Evolutionary conservation across 306 rosid species (phyloP).

Genomic region (Malus sieversii): DNA sequence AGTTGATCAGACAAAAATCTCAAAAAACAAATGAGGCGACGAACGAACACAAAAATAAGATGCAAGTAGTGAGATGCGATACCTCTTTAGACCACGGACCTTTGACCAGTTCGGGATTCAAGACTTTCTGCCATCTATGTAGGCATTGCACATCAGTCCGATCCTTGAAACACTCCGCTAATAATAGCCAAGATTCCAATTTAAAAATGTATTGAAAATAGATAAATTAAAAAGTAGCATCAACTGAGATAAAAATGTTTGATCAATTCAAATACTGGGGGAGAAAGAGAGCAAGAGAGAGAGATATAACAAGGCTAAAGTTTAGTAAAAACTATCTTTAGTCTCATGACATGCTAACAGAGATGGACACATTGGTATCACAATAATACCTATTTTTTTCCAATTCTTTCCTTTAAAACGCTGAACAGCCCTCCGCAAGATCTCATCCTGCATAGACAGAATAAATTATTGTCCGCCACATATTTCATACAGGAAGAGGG

Average conservation of each 20-base stretch:
- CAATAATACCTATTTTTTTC: constrained; percentile 84
- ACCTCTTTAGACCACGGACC: constrained; percentile 99
- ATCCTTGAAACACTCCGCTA: constrained; percentile 93
- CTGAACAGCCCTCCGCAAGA: constrained; percentile 71
- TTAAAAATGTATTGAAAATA: constrained; percentile 17
- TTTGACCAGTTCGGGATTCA: constrained; percentile 92
- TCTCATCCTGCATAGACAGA: constrained; percentile 61
- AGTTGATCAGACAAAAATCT: neutral
- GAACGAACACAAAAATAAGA: constrained; percentile 4
- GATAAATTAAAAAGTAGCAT: constrained; percentile 6
- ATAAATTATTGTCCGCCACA: constrained; percentile 9
- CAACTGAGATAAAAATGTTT: neutral
- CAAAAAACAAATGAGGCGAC: neutral
- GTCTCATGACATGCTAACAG: neutral
- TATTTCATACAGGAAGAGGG: neutral
- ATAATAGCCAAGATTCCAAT: constrained; percentile 27
- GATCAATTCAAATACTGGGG: neutral
- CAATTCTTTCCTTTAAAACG: constrained; percentile 93
- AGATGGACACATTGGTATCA: neutral
- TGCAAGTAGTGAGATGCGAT: constrained; percentile 1
- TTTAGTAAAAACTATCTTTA: neutral
- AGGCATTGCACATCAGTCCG: constrained; percentile 98
- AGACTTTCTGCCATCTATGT: constrained; percentile 99
- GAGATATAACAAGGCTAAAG: neutral
- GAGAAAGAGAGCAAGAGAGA: neutral